These are phyloP conservation scores for Penicillium argentinense DNA, from an alignment of 495 filamentous ascomycete genomes.

Conservation along the genomic window DNA sequence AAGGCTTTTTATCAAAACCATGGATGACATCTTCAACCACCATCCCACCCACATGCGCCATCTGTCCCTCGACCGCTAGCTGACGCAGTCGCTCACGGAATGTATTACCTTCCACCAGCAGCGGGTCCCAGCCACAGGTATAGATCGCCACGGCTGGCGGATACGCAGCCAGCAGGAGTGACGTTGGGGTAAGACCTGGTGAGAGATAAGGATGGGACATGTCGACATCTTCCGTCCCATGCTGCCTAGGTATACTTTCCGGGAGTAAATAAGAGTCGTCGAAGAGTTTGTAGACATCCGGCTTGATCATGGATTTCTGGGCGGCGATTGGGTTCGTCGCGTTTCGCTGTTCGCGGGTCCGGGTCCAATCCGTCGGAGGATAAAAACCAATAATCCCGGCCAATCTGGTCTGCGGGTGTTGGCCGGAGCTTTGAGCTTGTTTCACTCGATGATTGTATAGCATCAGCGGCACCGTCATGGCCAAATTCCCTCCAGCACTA, in stretches of 20 bases:
- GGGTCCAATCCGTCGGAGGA: conserved; percentile 71
- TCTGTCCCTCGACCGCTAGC: conserved; percentile 10
- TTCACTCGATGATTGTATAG: conserved; percentile 36
- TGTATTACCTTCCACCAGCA: conserved; percentile 24
- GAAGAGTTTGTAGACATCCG: conserved; percentile 14
- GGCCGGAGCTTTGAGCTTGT: no score
- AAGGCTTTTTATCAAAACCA: conserved; percentile 31
- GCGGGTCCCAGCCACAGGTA: conserved; percentile 28
- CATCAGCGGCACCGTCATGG: conserved; percentile 65
- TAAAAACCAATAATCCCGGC: conserved; percentile 64
- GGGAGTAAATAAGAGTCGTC: conserved; percentile 18
- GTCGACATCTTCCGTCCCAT: conserved; percentile 11
- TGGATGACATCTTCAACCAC: conserved; percentile 22
- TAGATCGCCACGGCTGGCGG: conserved; percentile 20
- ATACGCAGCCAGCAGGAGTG: conserved; percentile 12
- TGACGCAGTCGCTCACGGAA: conserved; percentile 20
- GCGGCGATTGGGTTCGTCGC: conserved; percentile 17
- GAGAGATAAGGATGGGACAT: conserved; percentile 24
- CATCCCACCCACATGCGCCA: conserved; percentile 15
- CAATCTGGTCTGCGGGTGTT: conserved; percentile 23
- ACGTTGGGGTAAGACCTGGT: conserved; percentile 13
- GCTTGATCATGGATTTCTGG: conserved; percentile 15
- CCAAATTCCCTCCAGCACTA: conserved; percentile 74
- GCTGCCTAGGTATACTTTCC: conserved; percentile 10
- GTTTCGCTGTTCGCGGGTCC: conserved; percentile 50